Conservation (phyloP, 495 filamentous ascomycete genomes). For the Friedmanniomyces simplex region DNA sequence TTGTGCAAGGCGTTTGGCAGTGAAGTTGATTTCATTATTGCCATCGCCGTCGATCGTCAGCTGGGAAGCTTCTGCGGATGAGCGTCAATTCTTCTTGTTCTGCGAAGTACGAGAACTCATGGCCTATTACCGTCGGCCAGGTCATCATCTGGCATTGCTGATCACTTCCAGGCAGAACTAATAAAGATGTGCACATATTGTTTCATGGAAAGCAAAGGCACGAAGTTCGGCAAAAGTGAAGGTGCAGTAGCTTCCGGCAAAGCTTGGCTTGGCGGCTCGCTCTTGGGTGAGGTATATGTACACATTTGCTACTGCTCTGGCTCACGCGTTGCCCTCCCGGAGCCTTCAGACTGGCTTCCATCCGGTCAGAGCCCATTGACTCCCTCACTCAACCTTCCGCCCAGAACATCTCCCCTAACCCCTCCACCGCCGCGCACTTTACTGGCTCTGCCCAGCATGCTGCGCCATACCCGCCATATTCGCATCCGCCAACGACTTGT, state of each 20-base stretch:
- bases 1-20: constrained; percentile 3
- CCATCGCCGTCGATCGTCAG: neutral
- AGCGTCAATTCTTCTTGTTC: neutral
- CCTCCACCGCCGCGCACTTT: neutral
- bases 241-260: neutral
- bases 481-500: constrained; percentile 60
- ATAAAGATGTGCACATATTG: neutral
- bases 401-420: neutral
- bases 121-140: neutral
- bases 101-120: too few species aligned
- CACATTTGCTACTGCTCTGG: neutral
- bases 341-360: neutral
- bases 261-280: neutral
- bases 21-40: neutral
- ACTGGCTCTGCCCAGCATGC: constrained; percentile 19
- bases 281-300: constrained; percentile 2
- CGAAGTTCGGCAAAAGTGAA: neutral
- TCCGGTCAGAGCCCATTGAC: neutral
- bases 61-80: neutral
- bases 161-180: neutral
- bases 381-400: neutral
- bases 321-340: neutral
- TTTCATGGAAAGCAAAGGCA: neutral
- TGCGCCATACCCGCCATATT: constrained; percentile 55
- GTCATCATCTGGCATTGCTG: constrained; percentile 7